Base-by-base conservation (phyloP, 441 rosid genomes). In the Mallotus japonicus region DNA sequence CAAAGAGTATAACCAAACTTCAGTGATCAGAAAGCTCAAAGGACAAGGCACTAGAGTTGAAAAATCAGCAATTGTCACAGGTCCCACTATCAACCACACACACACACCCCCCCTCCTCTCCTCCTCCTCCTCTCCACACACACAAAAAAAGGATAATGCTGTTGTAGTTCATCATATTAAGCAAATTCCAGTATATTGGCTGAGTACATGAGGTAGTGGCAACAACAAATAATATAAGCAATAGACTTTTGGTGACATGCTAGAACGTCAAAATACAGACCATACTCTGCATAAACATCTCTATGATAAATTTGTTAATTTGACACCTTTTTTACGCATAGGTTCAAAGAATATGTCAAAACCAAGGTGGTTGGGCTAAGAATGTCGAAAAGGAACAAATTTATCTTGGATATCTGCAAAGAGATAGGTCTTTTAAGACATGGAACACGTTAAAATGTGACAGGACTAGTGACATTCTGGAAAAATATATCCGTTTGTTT, bases 1-100 rank as follows among this genome's bases (percentile, higher is more conserved):
- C 59, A 67, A 71, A 51, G 65, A 68, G 63, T 22, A 47, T 57
- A 62, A 62, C 53, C 55, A 75, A 34, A 60, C 22, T 6, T 9
- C 14, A 53, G 71, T 51, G 47, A n/a, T 44, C 19, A 56, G 8
- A 56, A 24, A 34, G 46, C 47, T 7, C 66, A 2, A 46, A n/a
- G 66, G 37, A 46, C 19, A 50, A 42, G 24, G 49, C 55, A 28
- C 2, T 46, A 51, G 0, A 10, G 16, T 17, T 10, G 44, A 64
- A 73, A 72, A 37, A 62, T 19, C 61, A 61, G 19, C 10, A 49
- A 50, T 24, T 61, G 34, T 71, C 13, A 5, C 17, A 22, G 40
- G 62, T 62, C 9, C 9, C 54, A 22, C 8, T 40, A 62, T 8
- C 20, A 14, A 16, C 42, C 51, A 17, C 11, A 60, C 7, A 28